Conservation (phyloP, 75 land plant species). For the Chamaecyparis obtusa region DNA sequence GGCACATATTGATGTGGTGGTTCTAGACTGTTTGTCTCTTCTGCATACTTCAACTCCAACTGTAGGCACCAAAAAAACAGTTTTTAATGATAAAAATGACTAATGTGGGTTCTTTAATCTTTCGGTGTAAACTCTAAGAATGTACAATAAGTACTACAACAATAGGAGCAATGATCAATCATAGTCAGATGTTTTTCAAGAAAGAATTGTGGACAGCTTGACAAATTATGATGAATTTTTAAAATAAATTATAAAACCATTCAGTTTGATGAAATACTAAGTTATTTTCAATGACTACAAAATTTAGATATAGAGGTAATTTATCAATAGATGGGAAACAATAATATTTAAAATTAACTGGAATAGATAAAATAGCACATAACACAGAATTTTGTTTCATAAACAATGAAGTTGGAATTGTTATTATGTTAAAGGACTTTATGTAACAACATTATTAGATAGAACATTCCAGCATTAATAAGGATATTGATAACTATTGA, state of each 20-base stretch:
- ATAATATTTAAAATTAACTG: background rate
- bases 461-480: background rate
- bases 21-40: constrained; percentile 55
- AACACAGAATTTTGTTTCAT: background rate
- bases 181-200: background rate
- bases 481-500: background rate
- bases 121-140: background rate
- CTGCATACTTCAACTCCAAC: constrained; percentile 74
- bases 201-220: background rate
- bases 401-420: background rate
- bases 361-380: background rate
- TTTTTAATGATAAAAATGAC: background rate
- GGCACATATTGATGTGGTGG: constrained; percentile 91
- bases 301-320: background rate
- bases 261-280: background rate
- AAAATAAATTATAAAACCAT: background rate
- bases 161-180: background rate
- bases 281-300: background rate
- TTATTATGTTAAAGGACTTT: background rate
- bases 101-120: background rate
- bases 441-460: background rate
- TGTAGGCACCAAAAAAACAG: constrained; percentile 27
- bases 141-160: background rate
- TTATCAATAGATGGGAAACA: background rate
- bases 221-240: background rate